phyloP scores from a whole-genome alignment of 2,329 filamentous ascomycete genomes.

The Fusarium sp. region DNA sequence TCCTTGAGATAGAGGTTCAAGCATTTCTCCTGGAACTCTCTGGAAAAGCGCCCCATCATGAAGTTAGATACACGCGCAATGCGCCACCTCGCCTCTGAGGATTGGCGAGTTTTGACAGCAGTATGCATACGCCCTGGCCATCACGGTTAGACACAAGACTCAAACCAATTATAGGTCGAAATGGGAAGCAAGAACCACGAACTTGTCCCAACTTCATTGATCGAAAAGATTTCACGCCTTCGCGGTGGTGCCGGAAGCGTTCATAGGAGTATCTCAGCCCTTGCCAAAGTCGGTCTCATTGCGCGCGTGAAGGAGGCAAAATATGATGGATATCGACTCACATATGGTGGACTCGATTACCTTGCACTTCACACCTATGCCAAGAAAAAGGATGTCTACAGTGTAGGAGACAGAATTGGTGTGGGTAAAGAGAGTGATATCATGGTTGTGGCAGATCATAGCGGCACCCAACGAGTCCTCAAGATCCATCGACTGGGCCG shows the following conservation, averaged over 20 bases:
- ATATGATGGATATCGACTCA: constrained; percentile 96
- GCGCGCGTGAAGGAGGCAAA: constrained; percentile 93
- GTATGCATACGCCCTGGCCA: constrained; percentile 61
- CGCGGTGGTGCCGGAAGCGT: constrained; percentile 81
- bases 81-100: constrained; percentile 89
- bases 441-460: constrained; percentile 86
- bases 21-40: background rate
- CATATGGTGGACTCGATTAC: constrained; percentile 97
- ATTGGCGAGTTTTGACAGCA: constrained; percentile 94
- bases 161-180: constrained; percentile 73
- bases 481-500: constrained; percentile 96
- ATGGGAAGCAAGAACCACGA: constrained; percentile 96
- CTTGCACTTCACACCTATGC: constrained; percentile 93
- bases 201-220: constrained; percentile 89
- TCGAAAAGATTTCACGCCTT: constrained; percentile 83
- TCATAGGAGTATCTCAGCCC: constrained; percentile 84
- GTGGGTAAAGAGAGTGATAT: constrained; percentile 99
- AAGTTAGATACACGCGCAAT: constrained; percentile 94
- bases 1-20: background rate
- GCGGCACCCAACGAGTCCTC: constrained; percentile 80
- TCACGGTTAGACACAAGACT: constrained; percentile 44
- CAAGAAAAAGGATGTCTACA: constrained; percentile 82
- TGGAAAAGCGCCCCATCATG: constrained; percentile 64
- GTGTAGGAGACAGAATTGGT: constrained; percentile 91
- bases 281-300: constrained; percentile 93